phyloP scores from a whole-genome alignment of 2,329 filamentous ascomycete genomes.

The Stachybotrys chlorohalonatus region DNA sequence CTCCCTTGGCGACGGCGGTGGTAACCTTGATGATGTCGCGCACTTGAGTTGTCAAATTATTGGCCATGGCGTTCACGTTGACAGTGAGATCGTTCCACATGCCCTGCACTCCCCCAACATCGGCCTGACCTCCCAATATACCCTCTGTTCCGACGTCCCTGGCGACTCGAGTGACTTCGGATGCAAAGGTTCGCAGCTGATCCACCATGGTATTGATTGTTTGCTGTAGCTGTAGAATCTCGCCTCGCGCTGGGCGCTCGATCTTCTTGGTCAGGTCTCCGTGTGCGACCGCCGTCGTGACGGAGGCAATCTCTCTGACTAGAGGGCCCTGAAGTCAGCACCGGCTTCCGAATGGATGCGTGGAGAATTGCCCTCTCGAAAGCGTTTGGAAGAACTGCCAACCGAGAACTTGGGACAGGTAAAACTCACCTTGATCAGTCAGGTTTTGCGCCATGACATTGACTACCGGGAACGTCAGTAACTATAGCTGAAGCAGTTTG shows the following conservation, averaged over 20 bases:
- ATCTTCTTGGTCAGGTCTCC: slow-evolving; percentile 81
- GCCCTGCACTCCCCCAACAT: slow-evolving; percentile 75
- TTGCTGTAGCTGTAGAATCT: slow-evolving; percentile 75
- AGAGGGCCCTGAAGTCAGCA: slow-evolving; percentile 5
- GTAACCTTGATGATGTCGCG: slow-evolving; percentile 86
- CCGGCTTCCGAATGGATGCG: neutral
- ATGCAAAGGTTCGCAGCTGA: slow-evolving; percentile 73
- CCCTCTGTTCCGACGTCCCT: slow-evolving; percentile 79
- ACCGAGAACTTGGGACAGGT: neutral
- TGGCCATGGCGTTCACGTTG: slow-evolving; percentile 82
- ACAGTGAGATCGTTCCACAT: slow-evolving; percentile 86
- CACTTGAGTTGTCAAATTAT: slow-evolving; percentile 80
- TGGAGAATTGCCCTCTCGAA: slow-evolving; percentile 3
- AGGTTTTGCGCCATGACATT: slow-evolving; percentile 80
- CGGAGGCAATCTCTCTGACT: slow-evolving; percentile 77
- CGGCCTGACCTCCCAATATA: slow-evolving; percentile 72
- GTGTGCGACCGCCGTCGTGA: slow-evolving; percentile 75
- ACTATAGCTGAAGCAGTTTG: neutral
- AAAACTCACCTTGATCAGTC: slow-evolving; percentile 55
- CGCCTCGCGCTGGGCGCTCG: slow-evolving; percentile 68
- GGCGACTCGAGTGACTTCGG: slow-evolving; percentile 74
- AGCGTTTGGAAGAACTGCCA: neutral
- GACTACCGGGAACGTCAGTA: slow-evolving; percentile 36
- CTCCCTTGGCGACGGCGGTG: slow-evolving; percentile 68
- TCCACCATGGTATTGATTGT: slow-evolving; percentile 89